A percentile compares a stretch with the other conserved stretches of the same genome.
These are phyloP conservation scores for Leishmania major DNA, from an alignment of 208 protist genomes.

Conservation along the genomic window DNA sequence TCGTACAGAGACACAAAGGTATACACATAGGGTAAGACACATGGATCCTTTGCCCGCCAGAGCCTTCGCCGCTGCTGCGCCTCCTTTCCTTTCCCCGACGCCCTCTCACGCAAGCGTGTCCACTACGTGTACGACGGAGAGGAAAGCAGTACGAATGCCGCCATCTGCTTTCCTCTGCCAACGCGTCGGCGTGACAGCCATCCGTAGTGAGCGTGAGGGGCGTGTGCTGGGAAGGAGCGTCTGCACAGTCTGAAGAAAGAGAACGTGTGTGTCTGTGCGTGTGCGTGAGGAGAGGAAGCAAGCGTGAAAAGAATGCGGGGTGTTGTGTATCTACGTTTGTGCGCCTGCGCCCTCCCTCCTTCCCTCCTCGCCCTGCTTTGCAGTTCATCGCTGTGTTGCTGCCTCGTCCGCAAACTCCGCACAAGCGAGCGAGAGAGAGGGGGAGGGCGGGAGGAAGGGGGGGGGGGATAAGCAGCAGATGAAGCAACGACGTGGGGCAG, in stretches of 20 bases:
- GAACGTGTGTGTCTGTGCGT: background rate
- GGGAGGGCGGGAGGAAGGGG: too few species aligned
- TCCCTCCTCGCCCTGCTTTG: background rate
- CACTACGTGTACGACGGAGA: background rate
- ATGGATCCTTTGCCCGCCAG: background rate
- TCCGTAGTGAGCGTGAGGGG: background rate
- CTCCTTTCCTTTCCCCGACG: background rate
- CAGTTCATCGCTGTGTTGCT: too few species aligned
- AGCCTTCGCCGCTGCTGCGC: background rate
- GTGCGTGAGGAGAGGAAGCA: background rate
- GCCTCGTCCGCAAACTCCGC: background rate
- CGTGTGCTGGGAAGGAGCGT: background rate
- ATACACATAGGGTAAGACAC: background rate
- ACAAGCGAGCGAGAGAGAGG: background rate
- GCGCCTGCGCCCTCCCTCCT: background rate
- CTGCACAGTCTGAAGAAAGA: background rate
- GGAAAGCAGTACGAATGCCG: background rate
- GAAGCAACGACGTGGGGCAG: conserved; percentile 1
- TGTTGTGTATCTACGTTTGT: background rate
- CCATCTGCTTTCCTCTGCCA: background rate
- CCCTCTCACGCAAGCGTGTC: background rate
- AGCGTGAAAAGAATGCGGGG: background rate
- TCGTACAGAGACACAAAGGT: background rate
- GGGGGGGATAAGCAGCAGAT: background rate
- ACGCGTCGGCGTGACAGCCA: background rate